phyloP scores from a whole-genome alignment of 106 monocot species.

The Dendrobium officinale region DNA sequence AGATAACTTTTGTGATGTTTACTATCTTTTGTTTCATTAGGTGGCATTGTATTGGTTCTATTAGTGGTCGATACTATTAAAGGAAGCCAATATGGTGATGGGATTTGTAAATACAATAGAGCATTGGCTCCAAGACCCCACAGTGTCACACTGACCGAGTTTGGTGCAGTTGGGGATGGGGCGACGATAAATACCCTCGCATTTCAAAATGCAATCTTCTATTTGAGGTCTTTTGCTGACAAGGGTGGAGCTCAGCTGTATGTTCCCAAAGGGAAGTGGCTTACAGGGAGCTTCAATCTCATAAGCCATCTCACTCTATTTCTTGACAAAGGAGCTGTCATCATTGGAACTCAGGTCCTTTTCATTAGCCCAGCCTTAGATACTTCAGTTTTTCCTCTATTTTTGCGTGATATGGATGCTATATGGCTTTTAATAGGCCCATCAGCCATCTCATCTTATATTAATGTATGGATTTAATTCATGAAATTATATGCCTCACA shows the following conservation, averaged over 20 bases:
- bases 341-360: slow-evolving; percentile 62
- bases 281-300: slow-evolving; percentile 82
- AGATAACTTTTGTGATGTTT: background rate
- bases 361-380: background rate
- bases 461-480: too few species aligned
- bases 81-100: slow-evolving; percentile 9
- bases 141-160: slow-evolving; percentile 78
- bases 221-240: slow-evolving; percentile 75
- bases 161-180: slow-evolving; percentile 88
- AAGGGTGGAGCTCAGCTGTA: slow-evolving; percentile 96
- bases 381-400: background rate
- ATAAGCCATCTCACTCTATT: slow-evolving; percentile 89
- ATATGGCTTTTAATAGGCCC: background rate
- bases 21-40: slow-evolving; percentile 11
- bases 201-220: slow-evolving; percentile 92
- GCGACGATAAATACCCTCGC: slow-evolving; percentile 62
- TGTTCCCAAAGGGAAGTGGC: slow-evolving; percentile 76
- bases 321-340: slow-evolving; percentile 62
- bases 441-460: background rate
- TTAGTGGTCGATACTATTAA: background rate
- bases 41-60: slow-evolving; percentile 16
- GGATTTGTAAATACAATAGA: slow-evolving; percentile 18
- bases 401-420: background rate
- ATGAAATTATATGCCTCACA: too few species aligned
- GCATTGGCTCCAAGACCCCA: slow-evolving; percentile 43